Evolutionary conservation across 441 rosid species (phyloP), one percentile per base, ranked within the genome.

Genomic region (Bruguiera hainesii): DNA sequence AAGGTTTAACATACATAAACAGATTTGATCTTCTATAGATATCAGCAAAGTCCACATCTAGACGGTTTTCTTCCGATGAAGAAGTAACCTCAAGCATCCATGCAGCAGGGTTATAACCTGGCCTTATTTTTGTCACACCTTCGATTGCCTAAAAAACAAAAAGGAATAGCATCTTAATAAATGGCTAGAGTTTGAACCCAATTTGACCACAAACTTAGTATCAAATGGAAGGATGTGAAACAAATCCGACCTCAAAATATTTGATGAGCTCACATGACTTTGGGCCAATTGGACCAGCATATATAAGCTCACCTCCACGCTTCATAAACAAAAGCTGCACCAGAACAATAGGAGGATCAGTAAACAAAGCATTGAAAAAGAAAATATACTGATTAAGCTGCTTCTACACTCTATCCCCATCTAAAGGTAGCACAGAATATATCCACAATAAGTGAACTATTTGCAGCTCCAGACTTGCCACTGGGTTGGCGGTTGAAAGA

Each of bases 81-180:
- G 89, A 87, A 61, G 96, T 94, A 65, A 89, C 89, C 18, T 94
- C 97, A 68, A 94, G 98, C 95, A 94, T 94, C 98, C 98, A 94
- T 63, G 97, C 92, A 64, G 98, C 97, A 65, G 97, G 97, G 61
- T 94, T 94, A 66, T 85, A 84, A 37, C 96, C 97, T 13, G 82
- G 68, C 73, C 75, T 87, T 69, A 94, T 94, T 83, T 83, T 89
- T 70, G 79, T 83, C 79, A 94, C 89, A 51, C 98, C 96, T 71
- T 89, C 96, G 75, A 89, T 69, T 56, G 92, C 88, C 97, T 94
- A 67, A 28, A 70, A 50, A 73, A 39, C 29, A 33, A 29, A 37
- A n/a, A 28, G 26, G 29, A 26, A n/a, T 51, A 64, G 10, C 71
- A 39, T 58, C 13, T 69, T 53, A 53, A 78, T 15, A 48, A 53